Evolutionary conservation across 179 eudicot genomes (phyloP), one percentile per base, ranked within the genome.

Genomic region (Beta macrorhiza): DNA sequence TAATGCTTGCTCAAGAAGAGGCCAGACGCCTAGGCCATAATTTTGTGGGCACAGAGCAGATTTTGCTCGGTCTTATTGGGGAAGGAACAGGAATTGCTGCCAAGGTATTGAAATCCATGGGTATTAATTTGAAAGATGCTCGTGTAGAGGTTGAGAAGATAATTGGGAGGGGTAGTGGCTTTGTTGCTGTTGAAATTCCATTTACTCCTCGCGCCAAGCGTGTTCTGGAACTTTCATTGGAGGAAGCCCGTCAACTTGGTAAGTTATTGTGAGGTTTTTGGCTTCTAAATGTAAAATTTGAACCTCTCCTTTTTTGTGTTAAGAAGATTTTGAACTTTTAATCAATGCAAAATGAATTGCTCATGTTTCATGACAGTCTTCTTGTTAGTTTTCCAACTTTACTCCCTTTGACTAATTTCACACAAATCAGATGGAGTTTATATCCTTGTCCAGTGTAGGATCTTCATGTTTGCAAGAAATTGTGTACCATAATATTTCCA

Each of bases 61-160:
- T 97, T 67, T 79, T 97, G 79, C 78, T 97, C 83, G 99, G 99
- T 59, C 95, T 97, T 81, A 90, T 97, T 85, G 97, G 93, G 72
- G 99, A 97, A 88, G 97, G 98, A 70, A 91, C 98, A 73, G 99
- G 99, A 17, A 92, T 94, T 84, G 99, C 95, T 84, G 98, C 99
- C 22, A 97, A 94, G 91, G 97, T 93, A 80, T 81, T 97, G 77
- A 97, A 93, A 82, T 93, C 99, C 51, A 92, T 90, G 97, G 99
- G 99, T 75, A 92, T 97, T 70, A 97, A 87, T 86, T 83, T 97
- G 85, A 94, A 97, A 78, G 97, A 92, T 84, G 99, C 97, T 7
- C 98, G 99, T 79, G 94, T 92, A 4, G 99, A 94, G 83, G 97
- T 94, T 67, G 97, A 94, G 91, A 97, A 94, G 79, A 97, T 97